phyloP scores from a whole-genome alignment of 768 basidiomycete species.

The Ramaria rubella region DNA sequence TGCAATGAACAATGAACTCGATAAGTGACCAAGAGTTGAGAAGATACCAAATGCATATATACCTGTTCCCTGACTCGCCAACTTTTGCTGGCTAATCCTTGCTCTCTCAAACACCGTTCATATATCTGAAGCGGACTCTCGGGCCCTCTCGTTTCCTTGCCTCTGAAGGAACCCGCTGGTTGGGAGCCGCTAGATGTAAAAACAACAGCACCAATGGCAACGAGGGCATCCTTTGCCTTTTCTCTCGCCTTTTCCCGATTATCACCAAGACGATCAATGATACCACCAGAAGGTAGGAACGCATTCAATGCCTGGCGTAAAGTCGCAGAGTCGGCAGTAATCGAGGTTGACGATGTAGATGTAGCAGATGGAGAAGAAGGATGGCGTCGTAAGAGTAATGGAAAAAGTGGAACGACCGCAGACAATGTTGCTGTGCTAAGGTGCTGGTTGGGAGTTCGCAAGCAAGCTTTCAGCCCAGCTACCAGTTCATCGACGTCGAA shows the following conservation, averaged over 20 bases:
- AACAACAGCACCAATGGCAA: slow-evolving; percentile 65
- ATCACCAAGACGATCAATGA: slow-evolving; percentile 81
- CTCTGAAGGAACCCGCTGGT: slow-evolving; percentile 38
- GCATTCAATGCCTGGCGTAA: slow-evolving; percentile 64
- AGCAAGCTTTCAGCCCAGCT: slow-evolving; percentile 60
- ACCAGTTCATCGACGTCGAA: slow-evolving; percentile 67
- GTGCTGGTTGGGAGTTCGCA: slow-evolving; percentile 78
- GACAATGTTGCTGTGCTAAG: slow-evolving; percentile 71
- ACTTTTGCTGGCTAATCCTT: slow-evolving; percentile 71
- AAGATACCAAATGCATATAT: slow-evolving; percentile 34
- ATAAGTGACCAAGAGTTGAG: slow-evolving; percentile 1
- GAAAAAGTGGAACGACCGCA: slow-evolving; percentile 59
- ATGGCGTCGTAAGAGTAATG: slow-evolving; percentile 42
- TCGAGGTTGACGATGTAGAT: slow-evolving; percentile 41
- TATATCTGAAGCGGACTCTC: slow-evolving; percentile 67
- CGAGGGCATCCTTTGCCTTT: slow-evolving; percentile 71
- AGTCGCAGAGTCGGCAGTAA: slow-evolving; percentile 45
- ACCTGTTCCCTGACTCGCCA: slow-evolving; percentile 87
- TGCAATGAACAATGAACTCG: slow-evolving; percentile 9
- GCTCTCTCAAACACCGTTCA: slow-evolving; percentile 66
- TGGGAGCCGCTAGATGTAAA: slow-evolving; percentile 49
- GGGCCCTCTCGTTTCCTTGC: slow-evolving; percentile 41
- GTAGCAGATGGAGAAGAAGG: slow-evolving; percentile 41
- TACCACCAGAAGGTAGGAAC: slow-evolving; percentile 68
- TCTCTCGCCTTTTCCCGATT: slow-evolving; percentile 59